Evolutionary conservation across 2,329 filamentous ascomycete genomes (phyloP), one percentile per base, ranked within the genome.

Genomic region (Alternaria burnsii): DNA sequence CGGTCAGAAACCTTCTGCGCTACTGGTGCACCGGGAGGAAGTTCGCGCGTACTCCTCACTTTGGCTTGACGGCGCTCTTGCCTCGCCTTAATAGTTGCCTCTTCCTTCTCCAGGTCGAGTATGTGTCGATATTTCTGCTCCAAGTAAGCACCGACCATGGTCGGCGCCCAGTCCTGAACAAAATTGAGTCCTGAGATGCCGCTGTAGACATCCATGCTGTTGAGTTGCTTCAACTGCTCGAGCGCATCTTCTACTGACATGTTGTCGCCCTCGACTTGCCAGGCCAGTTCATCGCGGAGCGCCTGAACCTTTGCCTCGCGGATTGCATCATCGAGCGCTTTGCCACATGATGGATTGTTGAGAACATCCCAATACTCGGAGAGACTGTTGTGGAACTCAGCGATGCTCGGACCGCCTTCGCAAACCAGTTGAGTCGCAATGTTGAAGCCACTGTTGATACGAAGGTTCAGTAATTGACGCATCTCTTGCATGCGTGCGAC

Each of bases 361-460:
- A 78, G 59, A 0, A 64, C 41, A 8, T 42, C 22, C 73, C 74
- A 78, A 54, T 68, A 67, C 40, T 62, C 48, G 2, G 55, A 30
- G 10, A 77, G 65, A 34, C 56, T 63, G 16, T 46, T 41, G 42
- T 61, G 55, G 10, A 74, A 51, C 14, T 61, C 44, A 7, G 59
- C 40, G 24, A 75, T 67, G 34, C 58, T 69, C 1, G 64, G 67
- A 3, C 59, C 61, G 1, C 51, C 55, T 1, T 50, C 11, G 46
- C 60, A 70, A 28, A 76, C 38, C 2, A 10, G 9, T 16, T 66
- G 58, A 9, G 41, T 40, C 3, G 60, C 38, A 1, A 26, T 16
- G 62, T 59, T 71, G 71, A 78, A 76, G 47, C 65, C 64, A 46
- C 68, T 72, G 14, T 59, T 52, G 32, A 76, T 56, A 12, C 73